These are phyloP conservation scores for Helotiales sp. DNA, from an alignment of 2,329 filamentous ascomycete species.

Conservation along the genomic window DNA sequence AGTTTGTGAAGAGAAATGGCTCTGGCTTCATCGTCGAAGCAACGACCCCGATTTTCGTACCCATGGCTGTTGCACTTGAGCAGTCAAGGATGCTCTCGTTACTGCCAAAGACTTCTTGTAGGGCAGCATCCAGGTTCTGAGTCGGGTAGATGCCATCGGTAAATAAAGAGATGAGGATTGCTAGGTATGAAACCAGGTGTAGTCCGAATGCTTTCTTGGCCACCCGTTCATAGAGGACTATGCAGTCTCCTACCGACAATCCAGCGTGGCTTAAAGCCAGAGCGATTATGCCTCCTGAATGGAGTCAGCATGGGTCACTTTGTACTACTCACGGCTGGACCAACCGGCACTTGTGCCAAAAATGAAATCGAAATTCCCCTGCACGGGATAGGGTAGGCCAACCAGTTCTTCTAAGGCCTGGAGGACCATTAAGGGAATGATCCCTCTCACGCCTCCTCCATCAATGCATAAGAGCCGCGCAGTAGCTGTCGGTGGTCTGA, in stretches of 20 bases:
- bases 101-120: constrained; percentile 27
- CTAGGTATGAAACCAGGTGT: constrained; percentile 17
- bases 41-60: constrained; percentile 31
- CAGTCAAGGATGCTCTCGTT: constrained; percentile 23
- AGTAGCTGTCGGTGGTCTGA: constrained; percentile 41
- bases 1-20: constrained; percentile 36
- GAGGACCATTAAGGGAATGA: constrained; percentile 36
- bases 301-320: constrained; percentile 3
- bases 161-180: constrained; percentile 24
- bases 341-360: constrained; percentile 38
- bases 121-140: constrained; percentile 23
- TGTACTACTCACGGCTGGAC: background rate
- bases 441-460: constrained; percentile 40
- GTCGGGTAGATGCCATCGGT: constrained; percentile 30
- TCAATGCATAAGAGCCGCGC: constrained; percentile 40
- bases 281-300: constrained; percentile 27
- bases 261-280: constrained; percentile 27
- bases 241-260: constrained; percentile 18
- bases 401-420: constrained; percentile 31
- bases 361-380: constrained; percentile 36
- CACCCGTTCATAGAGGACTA: constrained; percentile 26
- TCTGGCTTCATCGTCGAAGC: constrained; percentile 32
- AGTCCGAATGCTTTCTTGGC: constrained; percentile 22
- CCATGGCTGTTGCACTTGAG: constrained; percentile 16
- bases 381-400: constrained; percentile 28